Evolutionary conservation across 495 filamentous ascomycete species (phyloP).

Genomic region (Penicillium flavigenum): DNA sequence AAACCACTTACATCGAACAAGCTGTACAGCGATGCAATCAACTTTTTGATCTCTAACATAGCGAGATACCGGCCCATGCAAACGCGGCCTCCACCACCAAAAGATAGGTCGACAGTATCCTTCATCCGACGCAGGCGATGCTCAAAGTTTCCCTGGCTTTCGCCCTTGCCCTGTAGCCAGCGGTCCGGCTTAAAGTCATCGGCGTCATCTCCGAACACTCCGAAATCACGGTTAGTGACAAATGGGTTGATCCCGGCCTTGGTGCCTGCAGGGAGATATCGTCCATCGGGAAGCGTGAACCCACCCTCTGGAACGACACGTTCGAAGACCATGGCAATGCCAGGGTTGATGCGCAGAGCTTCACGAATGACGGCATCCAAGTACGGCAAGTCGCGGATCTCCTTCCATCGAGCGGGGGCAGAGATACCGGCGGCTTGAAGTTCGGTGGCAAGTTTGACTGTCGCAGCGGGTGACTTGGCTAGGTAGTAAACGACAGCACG

Average conservation of each 20-base stretch:
- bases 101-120: constrained; percentile 45
- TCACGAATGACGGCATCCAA: constrained; percentile 34
- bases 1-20: constrained; percentile 57
- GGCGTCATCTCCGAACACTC: constrained; percentile 56
- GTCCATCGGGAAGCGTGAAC: constrained; percentile 47
- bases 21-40: constrained; percentile 69
- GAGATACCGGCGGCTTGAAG: constrained; percentile 17
- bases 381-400: constrained; percentile 24
- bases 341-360: constrained; percentile 63
- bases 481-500: constrained; percentile 29
- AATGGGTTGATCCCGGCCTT: constrained; percentile 61
- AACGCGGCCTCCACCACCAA: constrained; percentile 63
- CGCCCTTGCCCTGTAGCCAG: constrained; percentile 53
- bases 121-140: constrained; percentile 22
- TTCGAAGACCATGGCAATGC: constrained; percentile 61
- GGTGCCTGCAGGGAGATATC: constrained; percentile 52
- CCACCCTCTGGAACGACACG: constrained; percentile 62
- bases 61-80: constrained; percentile 75
- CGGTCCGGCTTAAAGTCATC: constrained; percentile 56
- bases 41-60: constrained; percentile 75
- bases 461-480: constrained; percentile 16
- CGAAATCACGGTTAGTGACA: constrained; percentile 53
- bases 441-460: constrained; percentile 19
- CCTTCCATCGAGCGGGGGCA: constrained; percentile 16
- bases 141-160: constrained; percentile 20